phyloP scores from a whole-genome alignment of 345 rosid genomes.

The Salix udensis region DNA sequence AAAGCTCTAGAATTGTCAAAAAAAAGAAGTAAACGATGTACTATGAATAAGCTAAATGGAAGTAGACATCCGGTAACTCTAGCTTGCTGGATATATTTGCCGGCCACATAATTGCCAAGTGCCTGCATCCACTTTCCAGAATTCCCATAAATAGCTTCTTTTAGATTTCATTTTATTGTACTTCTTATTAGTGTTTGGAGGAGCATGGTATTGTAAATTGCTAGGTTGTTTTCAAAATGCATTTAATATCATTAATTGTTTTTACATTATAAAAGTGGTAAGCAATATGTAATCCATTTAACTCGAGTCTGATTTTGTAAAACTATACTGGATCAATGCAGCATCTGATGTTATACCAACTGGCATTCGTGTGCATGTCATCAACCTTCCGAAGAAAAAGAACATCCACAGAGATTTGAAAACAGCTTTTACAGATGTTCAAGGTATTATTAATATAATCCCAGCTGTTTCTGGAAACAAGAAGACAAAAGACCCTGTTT shows the following conservation, averaged over 20 bases:
- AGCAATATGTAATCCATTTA: not conserved
- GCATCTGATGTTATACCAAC: conserved; percentile 37
- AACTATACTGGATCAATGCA: conserved; percentile 24
- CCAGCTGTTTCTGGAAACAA: conserved; percentile 79
- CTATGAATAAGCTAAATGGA: not conserved
- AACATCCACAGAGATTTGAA: conserved; percentile 77
- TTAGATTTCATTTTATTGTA: not conserved
- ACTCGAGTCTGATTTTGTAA: conserved; percentile 17
- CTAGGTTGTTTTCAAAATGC: not conserved
- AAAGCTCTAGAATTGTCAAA: not conserved
- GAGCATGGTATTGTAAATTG: not conserved
- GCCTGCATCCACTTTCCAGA: not conserved
- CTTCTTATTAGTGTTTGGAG: not conserved
- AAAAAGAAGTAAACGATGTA: not conserved
- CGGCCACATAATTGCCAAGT: not conserved
- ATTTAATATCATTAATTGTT: not conserved
- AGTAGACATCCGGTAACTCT: not conserved
- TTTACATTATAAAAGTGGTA: not conserved
- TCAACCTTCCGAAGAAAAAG: conserved; percentile 88
- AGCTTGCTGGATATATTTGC: not conserved
- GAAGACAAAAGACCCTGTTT: conserved; percentile 84
- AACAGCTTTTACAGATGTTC: conserved; percentile 57
- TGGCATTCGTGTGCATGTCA: conserved; percentile 54
- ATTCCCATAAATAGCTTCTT: not conserved
- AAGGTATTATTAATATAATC: conserved; percentile 51